These are phyloP conservation scores for Babesia sp. DNA, from an alignment of 169 alveolate species.

Conservation along the genomic window DNA sequence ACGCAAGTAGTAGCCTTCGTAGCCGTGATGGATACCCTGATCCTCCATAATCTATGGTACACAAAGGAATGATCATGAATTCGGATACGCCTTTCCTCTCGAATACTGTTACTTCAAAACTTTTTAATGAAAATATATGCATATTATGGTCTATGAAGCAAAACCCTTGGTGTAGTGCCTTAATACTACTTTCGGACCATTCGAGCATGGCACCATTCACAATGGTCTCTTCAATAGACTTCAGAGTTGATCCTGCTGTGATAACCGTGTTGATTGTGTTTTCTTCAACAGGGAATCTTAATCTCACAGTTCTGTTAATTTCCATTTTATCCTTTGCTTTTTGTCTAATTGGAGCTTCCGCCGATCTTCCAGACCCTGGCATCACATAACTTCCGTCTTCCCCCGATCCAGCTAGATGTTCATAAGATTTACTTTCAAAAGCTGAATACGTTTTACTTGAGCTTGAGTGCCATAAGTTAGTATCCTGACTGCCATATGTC, in stretches of 20 bases:
- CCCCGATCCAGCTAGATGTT: not conserved
- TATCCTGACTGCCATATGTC: not conserved
- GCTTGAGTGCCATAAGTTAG: too few species aligned
- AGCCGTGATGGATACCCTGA: not conserved
- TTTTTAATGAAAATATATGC: constrained; percentile 25
- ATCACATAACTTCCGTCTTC: too few species aligned
- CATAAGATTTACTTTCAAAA: not conserved
- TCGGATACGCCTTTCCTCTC: not conserved
- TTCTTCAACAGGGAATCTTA: not conserved
- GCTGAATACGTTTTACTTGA: too few species aligned
- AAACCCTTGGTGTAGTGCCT: constrained; percentile 9
- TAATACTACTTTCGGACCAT: constrained; percentile 12
- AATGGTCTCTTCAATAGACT: not conserved
- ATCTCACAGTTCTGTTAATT: not conserved
- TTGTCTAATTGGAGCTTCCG: not conserved
- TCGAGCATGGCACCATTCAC: not conserved
- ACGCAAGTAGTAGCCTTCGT: not conserved
- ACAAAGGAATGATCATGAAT: constrained; percentile 17
- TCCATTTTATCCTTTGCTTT: not conserved
- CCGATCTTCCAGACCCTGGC: too few species aligned
- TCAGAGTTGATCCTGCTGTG: not conserved
- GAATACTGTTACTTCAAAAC: not conserved
- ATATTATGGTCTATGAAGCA: constrained; percentile 18
- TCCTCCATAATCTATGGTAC: constrained; percentile 8
- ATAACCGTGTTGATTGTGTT: not conserved